A percentile compares a stretch with the other conserved stretches of the same genome.
These are phyloP conservation scores for Chrysopogon serrulatus DNA, from an alignment of 176 grass and related monocot species.

Conservation along the genomic window DNA sequence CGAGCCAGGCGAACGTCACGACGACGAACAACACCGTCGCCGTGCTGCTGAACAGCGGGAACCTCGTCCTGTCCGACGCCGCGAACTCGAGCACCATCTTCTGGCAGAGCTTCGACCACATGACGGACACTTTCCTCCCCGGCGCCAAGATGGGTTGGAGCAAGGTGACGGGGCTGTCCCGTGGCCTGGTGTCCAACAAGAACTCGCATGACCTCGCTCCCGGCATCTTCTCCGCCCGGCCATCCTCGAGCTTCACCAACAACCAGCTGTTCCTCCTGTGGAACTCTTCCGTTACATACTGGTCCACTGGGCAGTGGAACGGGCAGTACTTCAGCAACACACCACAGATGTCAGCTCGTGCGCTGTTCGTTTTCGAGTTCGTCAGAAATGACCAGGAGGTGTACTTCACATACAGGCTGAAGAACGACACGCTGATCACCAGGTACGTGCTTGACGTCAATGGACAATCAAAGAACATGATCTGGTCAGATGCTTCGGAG, in stretches of 20 bases:
- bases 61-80: neutral
- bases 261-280: neutral
- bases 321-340: constrained; percentile 4
- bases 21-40: neutral
- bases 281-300: neutral
- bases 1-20: neutral
- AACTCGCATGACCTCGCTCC: neutral
- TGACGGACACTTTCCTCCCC: constrained; percentile 30
- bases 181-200: too few species aligned
- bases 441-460: neutral
- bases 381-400: neutral
- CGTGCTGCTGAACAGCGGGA: neutral
- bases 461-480: neutral
- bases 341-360: neutral
- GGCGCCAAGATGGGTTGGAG: too few species aligned
- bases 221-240: neutral
- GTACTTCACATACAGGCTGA: neutral
- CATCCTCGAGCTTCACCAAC: neutral
- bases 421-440: neutral
- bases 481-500: neutral
- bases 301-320: constrained; percentile 7
- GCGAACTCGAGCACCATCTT: neutral
- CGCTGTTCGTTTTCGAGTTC: neutral
- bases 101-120: constrained; percentile 34
- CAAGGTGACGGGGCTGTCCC: too few species aligned